phyloP scores from a whole-genome alignment of 768 basidiomycete genomes.

The Psilocybe cubensis region DNA sequence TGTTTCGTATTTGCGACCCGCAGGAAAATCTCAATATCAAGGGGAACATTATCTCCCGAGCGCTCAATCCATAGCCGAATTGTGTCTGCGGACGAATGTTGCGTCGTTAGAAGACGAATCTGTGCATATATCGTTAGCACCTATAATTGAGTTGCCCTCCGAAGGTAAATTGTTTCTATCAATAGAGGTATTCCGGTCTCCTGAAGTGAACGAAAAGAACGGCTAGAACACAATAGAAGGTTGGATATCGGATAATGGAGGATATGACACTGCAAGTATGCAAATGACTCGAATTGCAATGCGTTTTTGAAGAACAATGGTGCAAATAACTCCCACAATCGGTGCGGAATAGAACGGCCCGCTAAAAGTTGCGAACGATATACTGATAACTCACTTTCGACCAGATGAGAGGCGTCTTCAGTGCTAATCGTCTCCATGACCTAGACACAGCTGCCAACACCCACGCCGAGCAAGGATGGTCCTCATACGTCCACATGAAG shows the following conservation, averaged over 20 bases:
- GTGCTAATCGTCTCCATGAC: slow-evolving; percentile 65
- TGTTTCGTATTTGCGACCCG: slow-evolving; percentile 45
- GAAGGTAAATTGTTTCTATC: slow-evolving; percentile 14
- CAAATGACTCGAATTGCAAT: background rate
- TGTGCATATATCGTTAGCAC: slow-evolving; percentile 28
- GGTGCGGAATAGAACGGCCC: slow-evolving; percentile 14
- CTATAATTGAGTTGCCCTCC: slow-evolving; percentile 3
- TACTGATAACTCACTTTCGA: slow-evolving; percentile 60
- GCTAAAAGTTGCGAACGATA: slow-evolving; percentile 14
- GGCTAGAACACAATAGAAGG: slow-evolving; percentile 4
- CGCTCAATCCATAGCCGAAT: slow-evolving; percentile 85
- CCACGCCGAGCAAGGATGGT: slow-evolving; percentile 78
- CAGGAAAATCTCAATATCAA: slow-evolving; percentile 82
- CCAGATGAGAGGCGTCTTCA: slow-evolving; percentile 74
- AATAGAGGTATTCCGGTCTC: slow-evolving; percentile 6
- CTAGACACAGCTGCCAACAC: slow-evolving; percentile 69
- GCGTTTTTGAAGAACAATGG: slow-evolving; percentile 10
- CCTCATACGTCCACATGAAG: slow-evolving; percentile 71
- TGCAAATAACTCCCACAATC: slow-evolving; percentile 10
- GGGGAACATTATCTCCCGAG: slow-evolving; percentile 67
- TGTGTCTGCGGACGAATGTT: slow-evolving; percentile 73
- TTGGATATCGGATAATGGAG: slow-evolving; percentile 7
- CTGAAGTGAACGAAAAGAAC: background rate
- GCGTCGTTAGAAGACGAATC: slow-evolving; percentile 77
- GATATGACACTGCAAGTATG: background rate